Percentiles rank a stretch among this genome's conserved stretches.
These are phyloP conservation scores for Penicillium cataractarum DNA, from an alignment of 495 filamentous ascomycete genomes.

Conservation along the genomic window DNA sequence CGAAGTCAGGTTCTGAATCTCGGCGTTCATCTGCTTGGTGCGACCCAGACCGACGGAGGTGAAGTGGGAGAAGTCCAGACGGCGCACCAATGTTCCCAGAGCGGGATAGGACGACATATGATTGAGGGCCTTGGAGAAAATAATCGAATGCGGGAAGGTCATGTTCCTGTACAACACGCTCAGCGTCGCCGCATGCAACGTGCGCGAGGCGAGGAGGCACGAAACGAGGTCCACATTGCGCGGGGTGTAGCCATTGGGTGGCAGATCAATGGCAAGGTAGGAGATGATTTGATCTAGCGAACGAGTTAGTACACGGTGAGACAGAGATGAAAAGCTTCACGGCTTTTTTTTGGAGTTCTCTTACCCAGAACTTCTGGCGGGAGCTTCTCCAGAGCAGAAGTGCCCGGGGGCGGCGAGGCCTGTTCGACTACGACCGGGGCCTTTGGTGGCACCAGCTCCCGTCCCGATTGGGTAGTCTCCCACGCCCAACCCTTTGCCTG, in stretches of 20 bases:
- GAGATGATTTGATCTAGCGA: constrained; percentile 73
- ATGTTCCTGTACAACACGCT: constrained; percentile 80
- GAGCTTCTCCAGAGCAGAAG: constrained; percentile 63
- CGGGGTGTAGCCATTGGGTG: constrained; percentile 74
- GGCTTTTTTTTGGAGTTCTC: constrained; percentile 27
- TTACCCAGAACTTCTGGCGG: constrained; percentile 75
- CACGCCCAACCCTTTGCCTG: constrained; percentile 58
- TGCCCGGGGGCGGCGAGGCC: constrained; percentile 34
- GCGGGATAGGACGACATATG: constrained; percentile 70
- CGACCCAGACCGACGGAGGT: constrained; percentile 81
- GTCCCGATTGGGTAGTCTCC: constrained; percentile 42
- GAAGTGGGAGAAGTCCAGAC: constrained; percentile 87
- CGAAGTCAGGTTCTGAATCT: constrained; percentile 81
- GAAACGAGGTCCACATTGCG: constrained; percentile 84
- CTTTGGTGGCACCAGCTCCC: constrained; percentile 30
- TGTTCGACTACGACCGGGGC: constrained; percentile 34
- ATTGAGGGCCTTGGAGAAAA: constrained; percentile 82
- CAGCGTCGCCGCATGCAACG: constrained; percentile 75
- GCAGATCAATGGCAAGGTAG: constrained; percentile 72
- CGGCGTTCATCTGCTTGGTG: constrained; percentile 76
- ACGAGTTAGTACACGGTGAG: constrained; percentile 22
- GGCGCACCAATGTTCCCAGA: constrained; percentile 76
- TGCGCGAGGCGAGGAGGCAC: constrained; percentile 74
- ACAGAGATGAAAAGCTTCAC: constrained; percentile 9
- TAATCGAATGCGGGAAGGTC: constrained; percentile 83